Evolutionary conservation across 306 rosid species (phyloP).

Genomic region (Gleditsia sinensis): DNA sequence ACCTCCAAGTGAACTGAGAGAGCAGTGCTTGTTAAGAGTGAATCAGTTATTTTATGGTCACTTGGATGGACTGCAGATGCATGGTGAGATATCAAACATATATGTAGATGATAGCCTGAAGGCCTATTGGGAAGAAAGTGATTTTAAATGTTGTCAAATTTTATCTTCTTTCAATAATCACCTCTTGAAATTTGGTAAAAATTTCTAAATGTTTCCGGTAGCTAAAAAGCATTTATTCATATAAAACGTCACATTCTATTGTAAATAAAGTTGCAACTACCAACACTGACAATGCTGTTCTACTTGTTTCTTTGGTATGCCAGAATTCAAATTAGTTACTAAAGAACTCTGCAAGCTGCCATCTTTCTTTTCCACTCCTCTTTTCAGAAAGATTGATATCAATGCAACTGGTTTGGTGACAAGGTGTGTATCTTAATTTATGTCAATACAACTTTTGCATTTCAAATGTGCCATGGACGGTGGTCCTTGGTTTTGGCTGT

Average conservation of each 20-base stretch:
- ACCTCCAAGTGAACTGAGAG: constrained; percentile 72
- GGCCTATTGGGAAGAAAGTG: constrained; percentile 18
- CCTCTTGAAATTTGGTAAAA: constrained; percentile 21
- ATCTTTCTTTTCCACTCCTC: constrained; percentile 80
- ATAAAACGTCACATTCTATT: constrained; percentile 20
- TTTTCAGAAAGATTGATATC: constrained; percentile 83
- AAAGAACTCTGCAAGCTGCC: constrained; percentile 99
- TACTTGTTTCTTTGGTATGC: constrained; percentile 45
- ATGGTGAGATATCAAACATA: constrained; percentile 65
- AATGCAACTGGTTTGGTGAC: constrained; percentile 77
- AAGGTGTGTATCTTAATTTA: constrained; percentile 56
- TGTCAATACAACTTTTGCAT: constrained; percentile 1
- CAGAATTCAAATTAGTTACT: constrained; percentile 85
- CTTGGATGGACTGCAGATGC: constrained; percentile 72
- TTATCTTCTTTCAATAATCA: constrained; percentile 25
- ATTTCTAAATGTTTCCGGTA: constrained; percentile 12
- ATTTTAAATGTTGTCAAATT: constrained; percentile 16
- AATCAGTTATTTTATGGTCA: constrained; percentile 74
- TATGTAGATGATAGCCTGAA: constrained; percentile 32
- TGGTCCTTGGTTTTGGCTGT: constrained; percentile 34
- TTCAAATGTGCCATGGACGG: constrained; percentile 15
- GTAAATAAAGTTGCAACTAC: constrained; percentile 12
- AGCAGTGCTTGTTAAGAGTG: constrained; percentile 61
- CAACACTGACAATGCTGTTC: constrained; percentile 35
- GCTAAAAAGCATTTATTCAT: constrained; percentile 11